Evolutionary conservation across 495 filamentous ascomycete genomes (phyloP).

Genomic region (Lophiotrema nucula): DNA sequence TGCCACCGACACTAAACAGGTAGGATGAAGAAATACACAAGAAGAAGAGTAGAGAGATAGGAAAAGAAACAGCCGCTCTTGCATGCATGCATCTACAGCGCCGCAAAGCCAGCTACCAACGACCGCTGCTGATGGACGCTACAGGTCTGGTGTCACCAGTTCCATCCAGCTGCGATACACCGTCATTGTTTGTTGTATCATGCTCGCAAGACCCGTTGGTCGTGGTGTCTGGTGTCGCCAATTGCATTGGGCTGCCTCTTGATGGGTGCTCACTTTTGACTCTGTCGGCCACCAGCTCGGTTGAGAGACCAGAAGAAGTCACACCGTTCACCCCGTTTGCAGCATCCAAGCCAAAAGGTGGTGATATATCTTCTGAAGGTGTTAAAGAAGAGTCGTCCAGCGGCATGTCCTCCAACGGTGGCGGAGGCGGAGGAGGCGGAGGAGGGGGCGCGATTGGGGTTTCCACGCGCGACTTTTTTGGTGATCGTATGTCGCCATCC

Average conservation of each 20-base stretch:
- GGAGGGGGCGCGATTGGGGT: constrained; percentile 44
- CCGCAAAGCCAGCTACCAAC: too few species aligned
- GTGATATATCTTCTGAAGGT: background rate
- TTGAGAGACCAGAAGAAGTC: background rate
- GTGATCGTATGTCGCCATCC: constrained; percentile 40
- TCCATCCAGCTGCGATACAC: too few species aligned
- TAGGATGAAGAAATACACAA: too few species aligned
- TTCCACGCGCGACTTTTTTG: constrained; percentile 41
- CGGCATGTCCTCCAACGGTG: constrained; percentile 35
- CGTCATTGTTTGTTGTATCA: constrained; percentile 6
- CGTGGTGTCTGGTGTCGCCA: constrained; percentile 41
- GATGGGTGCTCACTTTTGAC: background rate
- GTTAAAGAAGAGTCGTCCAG: constrained; percentile 23
- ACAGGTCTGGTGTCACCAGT: too few species aligned
- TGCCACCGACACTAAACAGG: too few species aligned
- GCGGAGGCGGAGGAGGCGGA: constrained; percentile 48
- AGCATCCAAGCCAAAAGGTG: too few species aligned
- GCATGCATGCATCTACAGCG: too few species aligned
- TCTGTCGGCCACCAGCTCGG: background rate
- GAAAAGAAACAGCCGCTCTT: too few species aligned
- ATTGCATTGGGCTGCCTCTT: constrained; percentile 37
- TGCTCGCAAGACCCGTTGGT: constrained; percentile 37
- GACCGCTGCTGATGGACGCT: too few species aligned
- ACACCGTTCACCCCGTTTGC: background rate
- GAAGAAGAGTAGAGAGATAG: too few species aligned